Evolutionary conservation across 495 filamentous ascomycete species (phyloP).

Genomic region (Lasiosphaeriaceae sp.): DNA sequence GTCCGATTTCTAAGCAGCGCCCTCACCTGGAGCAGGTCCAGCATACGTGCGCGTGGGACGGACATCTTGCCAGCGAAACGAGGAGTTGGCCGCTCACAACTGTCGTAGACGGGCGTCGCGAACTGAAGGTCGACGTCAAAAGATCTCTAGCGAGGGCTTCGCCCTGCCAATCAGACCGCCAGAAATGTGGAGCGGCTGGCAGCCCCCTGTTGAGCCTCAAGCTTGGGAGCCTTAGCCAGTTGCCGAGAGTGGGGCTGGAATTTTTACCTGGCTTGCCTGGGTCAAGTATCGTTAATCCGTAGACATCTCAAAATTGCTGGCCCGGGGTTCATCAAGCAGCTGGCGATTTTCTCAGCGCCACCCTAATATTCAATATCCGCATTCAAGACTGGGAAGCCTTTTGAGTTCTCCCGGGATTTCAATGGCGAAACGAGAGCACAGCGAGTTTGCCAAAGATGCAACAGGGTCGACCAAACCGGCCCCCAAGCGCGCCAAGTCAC

Average conservation of each 20-base stretch:
- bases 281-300: no score
- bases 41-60: conserved; percentile 63
- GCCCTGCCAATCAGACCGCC: conserved; percentile 10
- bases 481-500: conserved; percentile 15
- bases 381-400: background rate
- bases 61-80: conserved; percentile 55
- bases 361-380: background rate
- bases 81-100: conserved; percentile 8
- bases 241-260: background rate
- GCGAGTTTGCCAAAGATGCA: conserved; percentile 1
- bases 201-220: conserved; percentile 7
- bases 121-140: conserved; percentile 7
- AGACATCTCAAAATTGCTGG: no score
- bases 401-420: background rate
- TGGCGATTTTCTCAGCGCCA: no score
- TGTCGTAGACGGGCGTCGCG: conserved; percentile 1
- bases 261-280: no score
- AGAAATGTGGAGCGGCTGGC: background rate
- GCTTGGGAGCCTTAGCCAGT: background rate
- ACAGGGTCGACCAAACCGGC: background rate
- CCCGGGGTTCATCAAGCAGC: no score
- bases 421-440: conserved; percentile 21
- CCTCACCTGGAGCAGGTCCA: conserved; percentile 75
- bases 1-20: background rate
- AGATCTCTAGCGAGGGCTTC: conserved; percentile 11